Percentiles rank a stretch among this genome's conserved stretches.
Conservation (phyloP, 208 protist genomes). For the Angomonas deanei region DNA sequence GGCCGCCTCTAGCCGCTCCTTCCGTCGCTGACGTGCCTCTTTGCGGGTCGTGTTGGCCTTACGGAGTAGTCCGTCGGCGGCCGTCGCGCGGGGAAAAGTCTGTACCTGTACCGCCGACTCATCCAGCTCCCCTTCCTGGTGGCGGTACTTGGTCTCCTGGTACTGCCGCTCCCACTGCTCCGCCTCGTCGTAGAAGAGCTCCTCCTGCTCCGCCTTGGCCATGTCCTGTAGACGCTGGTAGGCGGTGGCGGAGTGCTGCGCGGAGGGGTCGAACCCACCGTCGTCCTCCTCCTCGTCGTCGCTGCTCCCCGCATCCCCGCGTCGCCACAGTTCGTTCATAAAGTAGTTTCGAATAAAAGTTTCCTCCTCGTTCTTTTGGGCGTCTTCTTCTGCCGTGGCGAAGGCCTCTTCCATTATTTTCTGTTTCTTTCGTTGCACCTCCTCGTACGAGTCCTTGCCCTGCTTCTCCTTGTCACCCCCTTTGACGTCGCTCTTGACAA, state of each 20-base stretch:
- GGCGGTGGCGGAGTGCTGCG: slow-evolving; percentile 27
- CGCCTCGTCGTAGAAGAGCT: slow-evolving; percentile 77
- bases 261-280: slow-evolving; percentile 8
- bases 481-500: background rate
- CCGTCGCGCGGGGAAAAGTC: slow-evolving; percentile 77
- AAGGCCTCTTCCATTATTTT: slow-evolving; percentile 18
- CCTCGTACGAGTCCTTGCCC: slow-evolving; percentile 4
- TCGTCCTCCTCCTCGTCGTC: slow-evolving; percentile 9
- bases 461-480: background rate
- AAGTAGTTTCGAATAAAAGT: slow-evolving; percentile 57
- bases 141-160: slow-evolving; percentile 82
- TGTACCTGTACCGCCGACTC: slow-evolving; percentile 38
- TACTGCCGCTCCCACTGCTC: slow-evolving; percentile 83
- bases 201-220: slow-evolving; percentile 74
- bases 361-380: slow-evolving; percentile 24
- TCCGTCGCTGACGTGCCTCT: slow-evolving; percentile 71
- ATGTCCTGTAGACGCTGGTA: slow-evolving; percentile 50
- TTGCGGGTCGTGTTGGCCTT: slow-evolving; percentile 67
- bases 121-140: slow-evolving; percentile 52
- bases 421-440: slow-evolving; percentile 3
- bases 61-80: slow-evolving; percentile 64
- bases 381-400: slow-evolving; percentile 1
- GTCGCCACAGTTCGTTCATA: slow-evolving; percentile 54
- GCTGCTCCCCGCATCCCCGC: slow-evolving; percentile 5
- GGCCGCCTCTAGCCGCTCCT: slow-evolving; percentile 59